Evolutionary conservation across 371 early-diverging fungal genomes (phyloP), one percentile per base, ranked within the genome.

Genomic region (Rhizopus sp.): DNA sequence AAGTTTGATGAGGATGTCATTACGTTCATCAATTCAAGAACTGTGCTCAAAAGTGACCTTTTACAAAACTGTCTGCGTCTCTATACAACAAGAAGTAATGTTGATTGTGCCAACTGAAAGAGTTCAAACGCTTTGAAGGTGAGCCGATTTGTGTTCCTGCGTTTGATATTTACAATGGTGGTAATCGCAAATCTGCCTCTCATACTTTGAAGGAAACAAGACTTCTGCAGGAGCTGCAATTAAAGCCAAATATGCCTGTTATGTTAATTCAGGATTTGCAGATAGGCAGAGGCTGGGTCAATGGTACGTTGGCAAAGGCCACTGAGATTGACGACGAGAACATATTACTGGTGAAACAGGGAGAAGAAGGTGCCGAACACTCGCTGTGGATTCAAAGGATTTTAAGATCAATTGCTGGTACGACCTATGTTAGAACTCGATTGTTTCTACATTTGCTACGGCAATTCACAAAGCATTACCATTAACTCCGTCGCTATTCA

Each of bases 391-490:
- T 56, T 39, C 57, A 48, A 29, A 9, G 32, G 5, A 49, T 56
- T 15, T 13, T 3, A 7, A 15, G 57, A 38, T 17, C 5, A 23
- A 42, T 57, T 5, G 32, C 50, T 7, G 37, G 37, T 0, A 52
- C 52, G 1, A 32, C 29, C 31, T 52, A 52, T 39, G n/a, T 15
- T 1, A 17, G 59, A 5, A 30, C 7, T 16, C 59, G 52, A 38
- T 52, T 15, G 16, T 52, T 6, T 31, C 47, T 38, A 39, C 53
- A 5, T 59, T 46, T 32, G 44, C 53, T 7, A 13, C 38, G 1
- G 47, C 59, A 0, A 59, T 59, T 3, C 60, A 59, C 33, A 53
- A 59, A 41, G 45, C 34, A 15, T 23, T 2, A 53, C 53, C 4
- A 47, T 53, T 1, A 40, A 53, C n/a, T 38, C 7, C 7, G 53